A percentile compares a stretch with the other conserved stretches of the same genome.
These are phyloP conservation scores for Eucalyptus melliodora DNA, from an alignment of 345 rosid species.

Conservation along the genomic window DNA sequence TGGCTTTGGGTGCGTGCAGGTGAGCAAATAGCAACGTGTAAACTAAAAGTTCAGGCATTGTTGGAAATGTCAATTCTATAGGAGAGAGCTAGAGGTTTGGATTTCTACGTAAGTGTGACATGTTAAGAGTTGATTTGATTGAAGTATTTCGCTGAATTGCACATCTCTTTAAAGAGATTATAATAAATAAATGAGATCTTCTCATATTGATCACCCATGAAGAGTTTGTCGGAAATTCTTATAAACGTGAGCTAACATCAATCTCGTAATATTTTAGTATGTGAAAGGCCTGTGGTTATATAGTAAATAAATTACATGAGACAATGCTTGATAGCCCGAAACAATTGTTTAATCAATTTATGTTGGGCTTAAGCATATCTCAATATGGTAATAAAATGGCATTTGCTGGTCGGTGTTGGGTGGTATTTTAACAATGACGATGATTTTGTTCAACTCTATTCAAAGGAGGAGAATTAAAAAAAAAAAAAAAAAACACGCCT, in stretches of 20 bases:
- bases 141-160: background rate
- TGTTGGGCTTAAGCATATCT: background rate
- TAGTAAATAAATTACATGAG: background rate
- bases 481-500: background rate
- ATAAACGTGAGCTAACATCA: background rate
- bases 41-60: too few relatives aligned
- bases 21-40: too few relatives aligned
- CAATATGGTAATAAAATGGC: background rate
- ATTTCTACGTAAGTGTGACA: background rate
- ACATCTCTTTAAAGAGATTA: background rate
- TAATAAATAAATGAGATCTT: background rate
- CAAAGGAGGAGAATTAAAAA: background rate
- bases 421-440: background rate
- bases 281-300: background rate
- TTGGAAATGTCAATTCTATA: too few relatives aligned
- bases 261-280: background rate
- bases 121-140: background rate
- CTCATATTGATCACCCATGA: too few relatives aligned
- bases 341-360: background rate
- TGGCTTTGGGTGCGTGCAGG: too few relatives aligned
- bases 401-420: background rate
- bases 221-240: background rate
- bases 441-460: background rate
- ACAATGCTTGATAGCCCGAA: background rate
- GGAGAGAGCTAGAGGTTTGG: too few relatives aligned